Base-by-base conservation (phyloP, 768 basidiomycete genomes). In the Neoboletus brunneissimus region DNA sequence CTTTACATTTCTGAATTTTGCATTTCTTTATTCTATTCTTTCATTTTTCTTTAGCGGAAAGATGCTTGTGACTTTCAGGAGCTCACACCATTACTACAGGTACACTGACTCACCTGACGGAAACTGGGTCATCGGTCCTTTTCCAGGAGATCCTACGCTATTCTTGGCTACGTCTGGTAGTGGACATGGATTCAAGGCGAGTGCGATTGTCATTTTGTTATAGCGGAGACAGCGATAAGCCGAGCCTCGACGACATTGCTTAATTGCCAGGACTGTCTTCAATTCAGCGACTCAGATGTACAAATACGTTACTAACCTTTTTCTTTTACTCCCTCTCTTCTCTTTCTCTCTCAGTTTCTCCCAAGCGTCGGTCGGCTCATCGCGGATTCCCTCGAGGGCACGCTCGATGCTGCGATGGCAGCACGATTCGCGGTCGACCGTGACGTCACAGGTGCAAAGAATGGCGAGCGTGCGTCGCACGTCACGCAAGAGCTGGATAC, bases 111-210 rank as follows among this genome's bases (percentile, higher is more conserved):
- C 93, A 5, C 80, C 85, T 1, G 89, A 94, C 64, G 87, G 84
- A 4, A 82, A 98, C 70, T 98, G 93, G 91, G 75, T 97, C 42
- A 91, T 98, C 60, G 91, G 94, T 25, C 83, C 88, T 61, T 79
- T 80, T 25, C 84, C 85, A 0, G 69, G 70, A 15, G 79, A 86
- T 60, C 71, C 75, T 25, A 80, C 80, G 7, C 67, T 98, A 12
- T 70, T 94, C 51, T 70, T 98, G 29, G 95, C 94, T 1, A 95
- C 95, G 1, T 91, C 83, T 18, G 96, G 89, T 8, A 91, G 86
- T 60, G 94, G 94, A 0, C 91, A 95, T 71, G 91, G 84, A 0
- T 94, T 84, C 78, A 94, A 95, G 81, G 90, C 85, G 53, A 49
- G 65, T 58, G 11, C 49, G 2, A 45, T 55, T 3, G 9, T 29